Evolutionary conservation across 768 basidiomycete genomes (phyloP).

Genomic region (Macrolepiota fuliginosa): DNA sequence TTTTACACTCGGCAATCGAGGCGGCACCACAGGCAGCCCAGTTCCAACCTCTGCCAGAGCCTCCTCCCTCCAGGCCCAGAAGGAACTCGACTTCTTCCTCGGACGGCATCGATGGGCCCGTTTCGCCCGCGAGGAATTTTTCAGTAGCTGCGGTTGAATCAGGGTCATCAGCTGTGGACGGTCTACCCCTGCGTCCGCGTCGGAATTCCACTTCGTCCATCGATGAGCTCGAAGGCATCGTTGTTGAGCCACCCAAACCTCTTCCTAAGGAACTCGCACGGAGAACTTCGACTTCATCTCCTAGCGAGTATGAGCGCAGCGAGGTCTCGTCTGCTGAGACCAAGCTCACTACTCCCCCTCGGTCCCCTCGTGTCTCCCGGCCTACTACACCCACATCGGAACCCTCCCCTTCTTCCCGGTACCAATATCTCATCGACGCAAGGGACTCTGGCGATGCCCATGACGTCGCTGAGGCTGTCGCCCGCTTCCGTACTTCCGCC

Average conservation of each 20-base stretch:
- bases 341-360: slow-evolving; percentile 1
- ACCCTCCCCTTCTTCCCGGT: not conserved
- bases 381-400: slow-evolving; percentile 2
- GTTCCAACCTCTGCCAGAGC: not conserved
- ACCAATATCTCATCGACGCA: slow-evolving; percentile 6
- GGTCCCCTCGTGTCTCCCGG: not conserved
- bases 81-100: slow-evolving; percentile 14
- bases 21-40: slow-evolving; percentile 20
- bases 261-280: slow-evolving; percentile 10
- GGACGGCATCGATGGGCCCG: slow-evolving; percentile 4
- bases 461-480: slow-evolving; percentile 31
- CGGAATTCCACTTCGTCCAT: slow-evolving; percentile 4
- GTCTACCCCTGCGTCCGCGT: slow-evolving; percentile 13
- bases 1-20: slow-evolving; percentile 49
- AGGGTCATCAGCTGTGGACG: slow-evolving; percentile 6
- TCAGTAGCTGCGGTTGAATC: slow-evolving; percentile 2
- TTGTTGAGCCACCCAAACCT: slow-evolving; percentile 1
- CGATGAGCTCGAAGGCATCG: not conserved
- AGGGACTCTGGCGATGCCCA: slow-evolving; percentile 19
- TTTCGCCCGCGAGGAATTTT: slow-evolving; percentile 10
- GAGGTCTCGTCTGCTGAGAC: not conserved
- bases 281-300: not conserved
- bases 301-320: not conserved
- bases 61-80: slow-evolving; percentile 11
- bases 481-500: slow-evolving; percentile 27